phyloP scores from a whole-genome alignment of 2,329 filamentous ascomycete species.

The Diplodia sapinea region DNA sequence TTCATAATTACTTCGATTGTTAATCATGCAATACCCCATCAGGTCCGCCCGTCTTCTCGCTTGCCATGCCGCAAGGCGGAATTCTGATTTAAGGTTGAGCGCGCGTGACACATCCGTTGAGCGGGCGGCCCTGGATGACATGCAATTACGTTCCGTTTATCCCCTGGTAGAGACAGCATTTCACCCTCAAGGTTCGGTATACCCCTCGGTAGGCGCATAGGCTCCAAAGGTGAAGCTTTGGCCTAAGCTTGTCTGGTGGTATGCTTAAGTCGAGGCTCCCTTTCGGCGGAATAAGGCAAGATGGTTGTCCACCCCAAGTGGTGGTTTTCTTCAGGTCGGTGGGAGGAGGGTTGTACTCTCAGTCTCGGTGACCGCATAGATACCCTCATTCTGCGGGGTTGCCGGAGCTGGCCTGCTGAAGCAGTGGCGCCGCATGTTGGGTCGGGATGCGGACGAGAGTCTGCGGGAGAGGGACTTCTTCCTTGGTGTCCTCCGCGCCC shows the following conservation, averaged over 20 bases:
- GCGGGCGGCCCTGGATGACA: background rate
- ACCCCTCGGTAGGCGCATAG: background rate
- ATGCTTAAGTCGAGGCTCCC: background rate
- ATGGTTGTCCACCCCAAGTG: background rate
- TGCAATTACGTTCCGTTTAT: background rate
- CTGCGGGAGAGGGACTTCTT: slow-evolving; percentile 69
- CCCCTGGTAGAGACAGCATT: background rate
- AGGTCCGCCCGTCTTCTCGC: background rate
- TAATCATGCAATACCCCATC: background rate
- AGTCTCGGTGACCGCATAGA: background rate
- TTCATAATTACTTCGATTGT: background rate
- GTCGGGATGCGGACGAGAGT: slow-evolving; percentile 85
- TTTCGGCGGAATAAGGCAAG: background rate
- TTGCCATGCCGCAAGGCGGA: background rate
- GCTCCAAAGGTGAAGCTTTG: background rate
- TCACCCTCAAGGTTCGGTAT: background rate
- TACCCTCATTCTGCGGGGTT: slow-evolving; percentile 41
- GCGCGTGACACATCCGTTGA: background rate
- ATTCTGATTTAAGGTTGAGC: background rate
- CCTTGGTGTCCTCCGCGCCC: slow-evolving; percentile 48
- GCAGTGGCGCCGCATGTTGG: slow-evolving; percentile 62
- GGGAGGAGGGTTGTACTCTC: background rate
- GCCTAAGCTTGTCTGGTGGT: background rate
- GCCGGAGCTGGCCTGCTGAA: slow-evolving; percentile 44
- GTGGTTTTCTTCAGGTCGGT: background rate